Conservation (phyloP, 257 asterid genomes). For the Echites panduratus region DNA sequence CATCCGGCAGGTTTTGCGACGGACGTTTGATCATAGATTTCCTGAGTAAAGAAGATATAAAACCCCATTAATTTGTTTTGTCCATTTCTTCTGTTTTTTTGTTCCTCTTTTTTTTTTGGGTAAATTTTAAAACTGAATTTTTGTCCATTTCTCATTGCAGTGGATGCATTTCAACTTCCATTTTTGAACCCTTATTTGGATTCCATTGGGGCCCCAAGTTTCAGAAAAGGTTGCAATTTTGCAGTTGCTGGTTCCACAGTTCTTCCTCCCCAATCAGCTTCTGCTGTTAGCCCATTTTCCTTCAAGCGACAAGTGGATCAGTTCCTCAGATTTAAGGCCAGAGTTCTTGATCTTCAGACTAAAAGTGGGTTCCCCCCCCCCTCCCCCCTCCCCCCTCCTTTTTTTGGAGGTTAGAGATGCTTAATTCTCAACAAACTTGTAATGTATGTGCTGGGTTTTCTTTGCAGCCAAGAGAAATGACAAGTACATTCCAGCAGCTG, state of each 20-base stretch:
- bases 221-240: slow-evolving; percentile 74
- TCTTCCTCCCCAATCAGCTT: slow-evolving; percentile 53
- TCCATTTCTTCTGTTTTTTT: background rate
- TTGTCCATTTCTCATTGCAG: slow-evolving; percentile 30
- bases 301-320: slow-evolving; percentile 78
- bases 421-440: background rate
- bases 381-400: too few species aligned
- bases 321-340: slow-evolving; percentile 77
- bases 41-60: slow-evolving; percentile 35
- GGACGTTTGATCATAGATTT: slow-evolving; percentile 81
- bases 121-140: background rate
- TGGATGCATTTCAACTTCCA: slow-evolving; percentile 91
- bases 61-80: too few species aligned
- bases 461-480: slow-evolving; percentile 57
- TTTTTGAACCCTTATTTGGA: slow-evolving; percentile 79
- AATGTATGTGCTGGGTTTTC: background rate
- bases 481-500: slow-evolving; percentile 63
- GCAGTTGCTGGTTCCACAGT: slow-evolving; percentile 78
- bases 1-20: slow-evolving; percentile 86
- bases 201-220: slow-evolving; percentile 62
- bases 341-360: slow-evolving; percentile 55
- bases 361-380: too few species aligned
- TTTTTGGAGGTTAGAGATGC: background rate
- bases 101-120: background rate
- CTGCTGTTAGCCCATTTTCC: slow-evolving; percentile 68